Percentiles rank a stretch among this genome's conserved stretches.
phyloP scores from a whole-genome alignment of 164 flowering plant genomes.

The Kalanchoe fedtschenkoi region DNA sequence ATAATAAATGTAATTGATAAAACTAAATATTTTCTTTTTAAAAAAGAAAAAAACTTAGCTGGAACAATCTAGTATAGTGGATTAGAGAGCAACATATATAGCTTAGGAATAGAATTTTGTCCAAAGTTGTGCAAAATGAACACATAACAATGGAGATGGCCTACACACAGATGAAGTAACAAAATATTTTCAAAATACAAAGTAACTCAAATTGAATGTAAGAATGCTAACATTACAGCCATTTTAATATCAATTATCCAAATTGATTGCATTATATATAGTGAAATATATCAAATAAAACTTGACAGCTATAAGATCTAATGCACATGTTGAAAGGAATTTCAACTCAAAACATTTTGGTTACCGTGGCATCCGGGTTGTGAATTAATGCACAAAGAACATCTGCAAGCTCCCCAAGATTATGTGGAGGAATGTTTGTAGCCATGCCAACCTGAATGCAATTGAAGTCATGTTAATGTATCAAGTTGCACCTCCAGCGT shows the following conservation, averaged over 20 bases:
- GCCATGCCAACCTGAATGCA: constrained; percentile 93
- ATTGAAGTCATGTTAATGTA: background rate
- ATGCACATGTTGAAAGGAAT: background rate
- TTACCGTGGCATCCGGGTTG: constrained; percentile 86
- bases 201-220: too few species aligned
- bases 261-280: background rate
- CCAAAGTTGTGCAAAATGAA: background rate
- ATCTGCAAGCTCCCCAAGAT: constrained; percentile 96
- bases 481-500: background rate
- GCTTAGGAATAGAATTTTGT: too few species aligned
- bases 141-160: background rate
- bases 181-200: background rate
- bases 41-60: too few species aligned
- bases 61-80: too few species aligned
- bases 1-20: too few species aligned
- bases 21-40: too few species aligned
- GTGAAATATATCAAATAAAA: background rate
- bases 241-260: background rate
- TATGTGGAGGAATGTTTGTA: constrained; percentile 97
- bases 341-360: background rate
- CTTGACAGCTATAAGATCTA: background rate
- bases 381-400: constrained; percentile 78
- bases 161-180: background rate
- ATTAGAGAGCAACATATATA: too few species aligned
- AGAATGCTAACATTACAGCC: background rate